A percentile compares a stretch with the other conserved stretches of the same genome.
These are phyloP conservation scores for Botrytis hyacinthi DNA, from an alignment of 2,329 filamentous ascomycete species.

Conservation along the genomic window DNA sequence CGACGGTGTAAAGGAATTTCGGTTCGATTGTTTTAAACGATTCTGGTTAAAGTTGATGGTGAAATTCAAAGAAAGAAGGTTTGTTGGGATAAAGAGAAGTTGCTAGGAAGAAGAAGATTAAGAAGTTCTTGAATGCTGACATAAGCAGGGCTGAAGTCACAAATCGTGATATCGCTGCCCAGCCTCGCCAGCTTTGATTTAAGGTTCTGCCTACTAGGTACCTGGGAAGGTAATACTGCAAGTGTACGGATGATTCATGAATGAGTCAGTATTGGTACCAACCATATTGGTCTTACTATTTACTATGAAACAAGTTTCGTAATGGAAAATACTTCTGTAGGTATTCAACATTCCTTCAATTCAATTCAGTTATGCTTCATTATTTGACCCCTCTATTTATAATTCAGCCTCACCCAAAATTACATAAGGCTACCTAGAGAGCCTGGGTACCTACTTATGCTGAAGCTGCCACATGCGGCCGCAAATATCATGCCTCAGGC, in stretches of 20 bases:
- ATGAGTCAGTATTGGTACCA: background rate
- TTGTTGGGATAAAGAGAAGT: conserved; percentile 4
- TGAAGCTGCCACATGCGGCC: background rate
- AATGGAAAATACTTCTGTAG: background rate
- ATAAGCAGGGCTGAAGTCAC: conserved; percentile 12
- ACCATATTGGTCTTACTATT: background rate
- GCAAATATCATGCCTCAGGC: background rate
- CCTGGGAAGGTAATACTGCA: background rate
- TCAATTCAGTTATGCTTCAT: background rate
- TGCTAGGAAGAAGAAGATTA: background rate
- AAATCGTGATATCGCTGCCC: background rate
- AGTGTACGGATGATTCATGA: background rate
- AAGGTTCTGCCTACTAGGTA: background rate
- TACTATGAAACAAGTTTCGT: background rate
- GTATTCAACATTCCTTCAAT: background rate
- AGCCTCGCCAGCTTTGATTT: background rate
- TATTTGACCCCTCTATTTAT: background rate
- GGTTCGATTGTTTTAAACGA: background rate
- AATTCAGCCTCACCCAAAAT: background rate
- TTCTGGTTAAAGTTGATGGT: background rate
- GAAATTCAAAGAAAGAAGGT: conserved; percentile 10
- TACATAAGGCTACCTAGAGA: background rate
- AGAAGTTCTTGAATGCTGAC: background rate
- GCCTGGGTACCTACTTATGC: too few relatives aligned
- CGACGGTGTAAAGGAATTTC: background rate